Evolutionary conservation across 352 stramenopile genomes (phyloP).

Genomic region (Phytopythium montanum): DNA sequence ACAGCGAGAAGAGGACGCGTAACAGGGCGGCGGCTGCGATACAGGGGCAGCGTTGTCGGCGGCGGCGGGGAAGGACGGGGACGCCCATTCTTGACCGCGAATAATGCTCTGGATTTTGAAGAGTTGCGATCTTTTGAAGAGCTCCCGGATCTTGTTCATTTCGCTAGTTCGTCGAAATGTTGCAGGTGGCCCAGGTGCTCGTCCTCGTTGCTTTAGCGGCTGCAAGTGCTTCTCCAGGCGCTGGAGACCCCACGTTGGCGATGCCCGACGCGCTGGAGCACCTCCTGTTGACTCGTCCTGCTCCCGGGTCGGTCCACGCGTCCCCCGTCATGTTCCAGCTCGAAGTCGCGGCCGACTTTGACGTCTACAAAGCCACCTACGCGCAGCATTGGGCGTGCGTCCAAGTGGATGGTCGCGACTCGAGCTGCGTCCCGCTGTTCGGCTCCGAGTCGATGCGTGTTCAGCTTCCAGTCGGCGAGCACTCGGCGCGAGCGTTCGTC

Average conservation of each 20-base stretch:
- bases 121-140: background rate
- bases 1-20: too few relatives aligned
- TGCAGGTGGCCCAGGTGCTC: background rate
- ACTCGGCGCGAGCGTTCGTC: constrained; percentile 19
- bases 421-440: constrained; percentile 17
- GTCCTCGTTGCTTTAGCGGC: background rate
- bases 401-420: constrained; percentile 15
- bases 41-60: background rate
- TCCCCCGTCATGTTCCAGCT: constrained; percentile 23
- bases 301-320: constrained; percentile 15
- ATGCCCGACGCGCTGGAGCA: constrained; percentile 8
- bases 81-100: too few relatives aligned
- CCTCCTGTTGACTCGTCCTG: constrained; percentile 13
- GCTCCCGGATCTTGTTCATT: background rate
- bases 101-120: too few relatives aligned
- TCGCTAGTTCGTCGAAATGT: background rate
- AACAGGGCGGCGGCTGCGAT: too few relatives aligned
- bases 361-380: constrained; percentile 12
- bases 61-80: too few relatives aligned
- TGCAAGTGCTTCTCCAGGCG: background rate
- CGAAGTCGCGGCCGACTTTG: constrained; percentile 11
- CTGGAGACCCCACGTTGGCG: background rate
- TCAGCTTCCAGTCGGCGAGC: constrained; percentile 15
- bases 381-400: constrained; percentile 19
- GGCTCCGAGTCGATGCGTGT: constrained; percentile 13